Evolutionary conservation across 805 yeast species (phyloP).

Genomic region (Saturnispora bothae): DNA sequence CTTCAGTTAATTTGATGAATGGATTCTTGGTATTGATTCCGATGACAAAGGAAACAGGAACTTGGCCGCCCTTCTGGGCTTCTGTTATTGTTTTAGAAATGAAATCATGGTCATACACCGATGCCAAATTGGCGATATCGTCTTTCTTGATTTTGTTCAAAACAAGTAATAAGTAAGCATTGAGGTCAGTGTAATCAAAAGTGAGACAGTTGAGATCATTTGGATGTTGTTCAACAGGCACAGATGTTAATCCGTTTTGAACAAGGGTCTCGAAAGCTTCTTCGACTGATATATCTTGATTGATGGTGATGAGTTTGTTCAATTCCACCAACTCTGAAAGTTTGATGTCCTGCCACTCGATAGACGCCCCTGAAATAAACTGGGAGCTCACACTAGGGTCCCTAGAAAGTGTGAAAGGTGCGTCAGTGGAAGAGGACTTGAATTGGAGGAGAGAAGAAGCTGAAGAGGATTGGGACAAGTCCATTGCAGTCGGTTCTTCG

Average conservation of each 20-base stretch:
- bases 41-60: slow-evolving; percentile 83
- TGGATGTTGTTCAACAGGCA: slow-evolving; percentile 59
- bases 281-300: slow-evolving; percentile 65
- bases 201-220: slow-evolving; percentile 64
- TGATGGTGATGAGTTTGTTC: slow-evolving; percentile 64
- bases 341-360: slow-evolving; percentile 66
- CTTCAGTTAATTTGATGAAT: slow-evolving; percentile 64
- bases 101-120: slow-evolving; percentile 28
- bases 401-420: slow-evolving; percentile 18
- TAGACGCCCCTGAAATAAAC: slow-evolving; percentile 21
- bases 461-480: slow-evolving; percentile 8
- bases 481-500: slow-evolving; percentile 18
- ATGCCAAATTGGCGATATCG: slow-evolving; percentile 26
- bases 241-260: slow-evolving; percentile 65
- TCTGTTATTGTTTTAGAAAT: slow-evolving; percentile 35
- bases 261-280: slow-evolving; percentile 75
- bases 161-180: slow-evolving; percentile 74
- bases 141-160: slow-evolving; percentile 51
- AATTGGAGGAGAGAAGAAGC: background rate
- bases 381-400: slow-evolving; percentile 18
- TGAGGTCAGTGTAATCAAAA: slow-evolving; percentile 86
- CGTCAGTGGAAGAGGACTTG: background rate
- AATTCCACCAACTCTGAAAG: slow-evolving; percentile 67
- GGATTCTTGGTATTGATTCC: slow-evolving; percentile 82
- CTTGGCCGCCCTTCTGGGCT: slow-evolving; percentile 82